phyloP scores from a whole-genome alignment of 495 filamentous ascomycete species.

The Penicillium desertorum region DNA sequence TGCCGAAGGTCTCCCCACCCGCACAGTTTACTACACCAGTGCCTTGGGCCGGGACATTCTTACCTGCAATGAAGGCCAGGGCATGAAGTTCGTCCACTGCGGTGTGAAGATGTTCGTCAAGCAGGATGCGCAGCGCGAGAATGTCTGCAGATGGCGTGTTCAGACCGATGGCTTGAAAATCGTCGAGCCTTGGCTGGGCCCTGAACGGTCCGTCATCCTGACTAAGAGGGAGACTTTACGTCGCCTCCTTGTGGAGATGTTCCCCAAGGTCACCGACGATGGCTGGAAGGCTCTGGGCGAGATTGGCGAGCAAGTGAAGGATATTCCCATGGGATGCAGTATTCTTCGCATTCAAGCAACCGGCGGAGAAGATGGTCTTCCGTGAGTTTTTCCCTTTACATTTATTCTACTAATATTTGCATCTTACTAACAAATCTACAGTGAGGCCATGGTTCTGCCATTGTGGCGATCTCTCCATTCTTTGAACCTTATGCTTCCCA shows the following conservation, averaged over 20 bases:
- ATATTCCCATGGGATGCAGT: constrained; percentile 87
- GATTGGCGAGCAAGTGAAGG: constrained; percentile 78
- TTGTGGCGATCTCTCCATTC: constrained; percentile 86
- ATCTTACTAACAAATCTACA: constrained; percentile 29
- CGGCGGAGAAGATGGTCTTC: constrained; percentile 66
- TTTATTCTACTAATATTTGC: background rate
- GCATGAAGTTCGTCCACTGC: constrained; percentile 93
- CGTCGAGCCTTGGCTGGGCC: constrained; percentile 82
- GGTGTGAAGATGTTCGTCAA: constrained; percentile 99
- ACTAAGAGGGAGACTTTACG: constrained; percentile 72
- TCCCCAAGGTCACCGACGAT: constrained; percentile 70
- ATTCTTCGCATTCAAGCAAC: constrained; percentile 78
- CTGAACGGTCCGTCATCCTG: constrained; percentile 69
- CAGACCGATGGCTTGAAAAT: constrained; percentile 91
- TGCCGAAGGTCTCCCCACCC: constrained; percentile 72
- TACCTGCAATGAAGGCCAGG: constrained; percentile 74
- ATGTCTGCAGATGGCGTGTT: constrained; percentile 89
- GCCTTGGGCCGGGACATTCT: constrained; percentile 82
- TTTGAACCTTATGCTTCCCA: constrained; percentile 94
- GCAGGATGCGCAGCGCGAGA: constrained; percentile 82
- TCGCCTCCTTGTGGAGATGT: constrained; percentile 87
- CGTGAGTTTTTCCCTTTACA: constrained; percentile 35
- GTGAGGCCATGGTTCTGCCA: constrained; percentile 80
- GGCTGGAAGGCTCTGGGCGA: constrained; percentile 78
- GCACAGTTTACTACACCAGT: constrained; percentile 94